Evolutionary conservation across 163 green algal species (phyloP), one percentile per base, ranked within the genome.

Genomic region (Coccomyxa subellipsoidea): DNA sequence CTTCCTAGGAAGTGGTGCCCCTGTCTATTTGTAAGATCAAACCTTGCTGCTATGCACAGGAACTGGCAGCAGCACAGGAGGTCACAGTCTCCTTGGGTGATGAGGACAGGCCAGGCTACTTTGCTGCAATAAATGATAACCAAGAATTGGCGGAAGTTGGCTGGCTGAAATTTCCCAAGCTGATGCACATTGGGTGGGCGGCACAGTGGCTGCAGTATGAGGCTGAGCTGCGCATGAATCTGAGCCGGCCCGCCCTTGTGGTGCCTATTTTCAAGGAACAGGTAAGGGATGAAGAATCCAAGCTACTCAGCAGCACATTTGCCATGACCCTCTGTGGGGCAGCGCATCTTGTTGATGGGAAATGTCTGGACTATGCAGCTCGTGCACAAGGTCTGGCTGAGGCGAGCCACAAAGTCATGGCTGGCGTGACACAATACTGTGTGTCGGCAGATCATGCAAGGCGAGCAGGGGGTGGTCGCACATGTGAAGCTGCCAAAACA

Each of bases 261-360:
- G 82, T 92, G 39, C 83, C 84, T 7, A 54, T 92, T 25, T 90
- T 90, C 54, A 80, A 83, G 29, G 38, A 84, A 1, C 40, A 87
- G 84, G 86, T 86, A 69, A 47, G 40, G 66, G 10, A 18, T 72
- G 12, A 12, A 66, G 18, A 12, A 29, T 66, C 47, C 47, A 66
- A 29, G 47, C 47, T 66, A 66, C 47, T 18, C n/a, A n/a, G n/a
- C n/a, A n/a, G n/a, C n/a, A n/a, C n/a, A n/a, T n/a, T n/a, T n/a
- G n/a, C n/a, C n/a, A n/a, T n/a, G n/a, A n/a, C n/a, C n/a, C n/a
- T n/a, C n/a, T n/a, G n/a, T n/a, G n/a, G n/a, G n/a, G n/a, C n/a
- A n/a, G n/a, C n/a, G n/a, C n/a, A n/a, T n/a, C n/a, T n/a, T n/a
- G n/a, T n/a, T n/a, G n/a, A n/a, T n/a, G n/a, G n/a, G n/a, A n/a